Evolutionary conservation across 1,284 basidiomycete genomes (phyloP).

Genomic region (Fomitopsis betulina): DNA sequence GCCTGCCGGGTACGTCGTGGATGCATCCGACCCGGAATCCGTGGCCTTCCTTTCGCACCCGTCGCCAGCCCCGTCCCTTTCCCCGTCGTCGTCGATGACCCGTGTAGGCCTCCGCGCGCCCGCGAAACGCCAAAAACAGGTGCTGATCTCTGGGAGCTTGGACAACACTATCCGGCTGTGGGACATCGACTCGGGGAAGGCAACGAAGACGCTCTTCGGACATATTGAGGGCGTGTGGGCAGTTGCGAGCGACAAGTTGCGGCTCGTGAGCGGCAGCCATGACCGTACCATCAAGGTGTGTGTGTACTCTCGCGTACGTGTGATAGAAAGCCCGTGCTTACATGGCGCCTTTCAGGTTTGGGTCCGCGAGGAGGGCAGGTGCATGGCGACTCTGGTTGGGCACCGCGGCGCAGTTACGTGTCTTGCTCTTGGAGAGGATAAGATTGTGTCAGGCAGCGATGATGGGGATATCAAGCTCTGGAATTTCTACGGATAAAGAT

Average conservation of each 20-base stretch:
- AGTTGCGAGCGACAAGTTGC: constrained; percentile 87
- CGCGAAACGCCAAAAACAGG: constrained; percentile 40
- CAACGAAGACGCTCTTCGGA: constrained; percentile 86
- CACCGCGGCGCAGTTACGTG: constrained; percentile 94
- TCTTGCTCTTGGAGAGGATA: constrained; percentile 88
- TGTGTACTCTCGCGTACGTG: constrained; percentile 10
- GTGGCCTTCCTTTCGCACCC: constrained; percentile 3
- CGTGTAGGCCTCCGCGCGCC: not conserved
- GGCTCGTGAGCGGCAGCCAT: constrained; percentile 90
- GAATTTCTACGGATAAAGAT: constrained; percentile 66
- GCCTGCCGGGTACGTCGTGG: not conserved
- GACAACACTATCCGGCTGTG: constrained; percentile 97
- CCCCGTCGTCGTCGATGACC: constrained; percentile 2
- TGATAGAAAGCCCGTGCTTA: constrained; percentile 4
- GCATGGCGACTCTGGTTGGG: constrained; percentile 88
- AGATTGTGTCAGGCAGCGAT: constrained; percentile 93
- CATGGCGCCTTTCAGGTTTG: constrained; percentile 59
- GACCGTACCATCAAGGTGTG: constrained; percentile 88
- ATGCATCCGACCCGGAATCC: not conserved
- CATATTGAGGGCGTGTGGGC: constrained; percentile 98
- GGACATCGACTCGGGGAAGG: constrained; percentile 88
- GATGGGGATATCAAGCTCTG: constrained; percentile 81
- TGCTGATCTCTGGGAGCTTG: constrained; percentile 87
- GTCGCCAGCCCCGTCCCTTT: not conserved
- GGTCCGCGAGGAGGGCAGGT: constrained; percentile 87